Evolutionary conservation across 2,329 filamentous ascomycete species (phyloP).

Genomic region (Chaetomium globosum): DNA sequence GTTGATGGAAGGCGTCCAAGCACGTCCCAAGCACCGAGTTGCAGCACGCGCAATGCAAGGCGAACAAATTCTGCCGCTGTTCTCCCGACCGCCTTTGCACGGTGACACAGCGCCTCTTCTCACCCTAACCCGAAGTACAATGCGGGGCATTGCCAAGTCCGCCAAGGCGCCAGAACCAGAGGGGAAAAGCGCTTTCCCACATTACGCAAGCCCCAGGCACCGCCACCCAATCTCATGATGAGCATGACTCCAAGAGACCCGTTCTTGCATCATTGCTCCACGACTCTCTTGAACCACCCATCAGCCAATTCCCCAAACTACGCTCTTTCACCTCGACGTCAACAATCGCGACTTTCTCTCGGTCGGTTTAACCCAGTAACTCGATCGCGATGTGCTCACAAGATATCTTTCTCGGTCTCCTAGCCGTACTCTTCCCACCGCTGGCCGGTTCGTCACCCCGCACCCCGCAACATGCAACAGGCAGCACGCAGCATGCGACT

Average conservation of each 20-base stretch:
- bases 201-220: constrained; percentile 37
- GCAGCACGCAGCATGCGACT: constrained; percentile 3
- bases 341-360: neutral
- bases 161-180: constrained; percentile 13
- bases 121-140: constrained; percentile 12
- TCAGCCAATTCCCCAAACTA: constrained; percentile 6
- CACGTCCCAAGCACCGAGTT: neutral
- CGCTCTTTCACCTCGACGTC: neutral
- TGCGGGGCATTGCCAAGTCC: neutral
- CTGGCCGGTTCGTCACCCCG: constrained; percentile 57
- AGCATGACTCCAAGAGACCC: constrained; percentile 23
- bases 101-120: neutral
- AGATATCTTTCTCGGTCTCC: constrained; percentile 64
- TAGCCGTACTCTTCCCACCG: constrained; percentile 68
- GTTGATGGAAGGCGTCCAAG: neutral
- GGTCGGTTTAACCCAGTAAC: neutral
- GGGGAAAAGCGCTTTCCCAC: constrained; percentile 22
- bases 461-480: constrained; percentile 5
- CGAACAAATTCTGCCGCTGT: constrained; percentile 14
- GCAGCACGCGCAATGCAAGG: neutral
- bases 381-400: constrained; percentile 56
- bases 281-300: constrained; percentile 16
- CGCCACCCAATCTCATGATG: constrained; percentile 18
- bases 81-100: constrained; percentile 12
- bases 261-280: constrained; percentile 28